These are phyloP conservation scores for Boletus fagicola DNA, from an alignment of 768 basidiomycete genomes.

Conservation along the genomic window DNA sequence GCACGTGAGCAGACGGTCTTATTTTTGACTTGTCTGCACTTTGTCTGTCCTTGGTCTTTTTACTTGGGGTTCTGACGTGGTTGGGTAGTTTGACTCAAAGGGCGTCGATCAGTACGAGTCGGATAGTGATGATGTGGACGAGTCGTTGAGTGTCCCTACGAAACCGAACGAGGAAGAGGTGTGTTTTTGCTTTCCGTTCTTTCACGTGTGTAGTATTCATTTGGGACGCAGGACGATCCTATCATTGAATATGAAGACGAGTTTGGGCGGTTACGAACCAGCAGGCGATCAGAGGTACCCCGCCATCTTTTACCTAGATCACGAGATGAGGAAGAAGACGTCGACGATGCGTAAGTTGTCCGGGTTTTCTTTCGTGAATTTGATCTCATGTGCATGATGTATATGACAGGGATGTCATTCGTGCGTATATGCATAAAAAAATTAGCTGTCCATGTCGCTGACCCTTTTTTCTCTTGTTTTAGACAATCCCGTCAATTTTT, in stretches of 20 bases:
- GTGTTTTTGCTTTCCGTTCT: slow-evolving; percentile 4
- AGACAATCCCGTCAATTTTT: slow-evolving; percentile 84
- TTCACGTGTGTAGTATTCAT: background rate
- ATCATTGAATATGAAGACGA: slow-evolving; percentile 86
- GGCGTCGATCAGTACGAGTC: slow-evolving; percentile 52
- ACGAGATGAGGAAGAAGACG: slow-evolving; percentile 39
- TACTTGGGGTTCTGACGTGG: background rate
- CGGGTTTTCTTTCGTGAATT: background rate
- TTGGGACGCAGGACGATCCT: slow-evolving; percentile 58
- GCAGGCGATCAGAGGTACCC: slow-evolving; percentile 73
- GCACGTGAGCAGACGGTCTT: background rate
- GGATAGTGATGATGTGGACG: slow-evolving; percentile 77
- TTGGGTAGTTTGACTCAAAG: slow-evolving; percentile 64
- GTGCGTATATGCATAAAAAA: slow-evolving; percentile 33
- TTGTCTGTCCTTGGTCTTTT: background rate
- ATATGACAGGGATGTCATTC: slow-evolving; percentile 53
- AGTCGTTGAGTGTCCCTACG: slow-evolving; percentile 64
- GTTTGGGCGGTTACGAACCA: slow-evolving; percentile 74
- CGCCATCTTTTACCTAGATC: slow-evolving; percentile 51
- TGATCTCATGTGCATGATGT: slow-evolving; percentile 5
- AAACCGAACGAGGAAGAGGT: slow-evolving; percentile 40
- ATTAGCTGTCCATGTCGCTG: background rate
- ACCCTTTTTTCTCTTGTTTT: slow-evolving; percentile 7
- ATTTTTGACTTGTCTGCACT: background rate
- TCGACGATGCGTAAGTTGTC: slow-evolving; percentile 56